These are phyloP conservation scores for Diutina ranongensis DNA, from an alignment of 1,139 yeast genomes.

Conservation along the genomic window DNA sequence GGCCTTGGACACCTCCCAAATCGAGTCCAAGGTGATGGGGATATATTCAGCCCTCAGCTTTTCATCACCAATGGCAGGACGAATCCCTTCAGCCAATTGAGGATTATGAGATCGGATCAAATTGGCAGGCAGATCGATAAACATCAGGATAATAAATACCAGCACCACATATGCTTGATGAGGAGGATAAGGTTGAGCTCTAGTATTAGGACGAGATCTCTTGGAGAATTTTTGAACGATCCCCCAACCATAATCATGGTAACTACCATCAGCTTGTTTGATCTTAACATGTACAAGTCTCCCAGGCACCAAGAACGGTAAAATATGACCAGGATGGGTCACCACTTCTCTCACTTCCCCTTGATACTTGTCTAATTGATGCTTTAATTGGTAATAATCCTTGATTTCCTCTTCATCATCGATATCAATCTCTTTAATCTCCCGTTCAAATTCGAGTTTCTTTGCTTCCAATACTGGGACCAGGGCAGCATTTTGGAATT, in stretches of 20 bases:
- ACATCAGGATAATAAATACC: constrained; percentile 74
- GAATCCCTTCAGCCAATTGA: constrained; percentile 71
- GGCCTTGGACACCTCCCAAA: constrained; percentile 65
- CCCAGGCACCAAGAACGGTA: constrained; percentile 83
- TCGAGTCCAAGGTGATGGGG: constrained; percentile 74
- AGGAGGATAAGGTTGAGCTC: constrained; percentile 44
- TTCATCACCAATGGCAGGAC: constrained; percentile 70
- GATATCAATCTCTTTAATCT: constrained; percentile 38
- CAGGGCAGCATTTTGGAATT: constrained; percentile 85
- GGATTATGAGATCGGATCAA: constrained; percentile 67
- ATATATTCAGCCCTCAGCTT: constrained; percentile 64
- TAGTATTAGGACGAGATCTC: constrained; percentile 49
- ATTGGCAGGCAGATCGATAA: constrained; percentile 63
- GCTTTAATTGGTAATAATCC: constrained; percentile 73
- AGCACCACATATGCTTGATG: constrained; percentile 85
- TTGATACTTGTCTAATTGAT: constrained; percentile 58
- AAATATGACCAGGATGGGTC: constrained; percentile 84
- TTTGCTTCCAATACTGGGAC: constrained; percentile 75
- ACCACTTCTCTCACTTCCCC: constrained; percentile 74
- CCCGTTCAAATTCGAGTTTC: constrained; percentile 38
- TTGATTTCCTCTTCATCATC: constrained; percentile 67
- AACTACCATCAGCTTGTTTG: constrained; percentile 16
- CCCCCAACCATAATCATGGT: constrained; percentile 85
- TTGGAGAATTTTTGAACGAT: constrained; percentile 70
- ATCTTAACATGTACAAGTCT: constrained; percentile 63